Evolutionary conservation across 768 basidiomycete species (phyloP), one percentile per base, ranked within the genome.

Genomic region (Leucocoprinus leucothites): DNA sequence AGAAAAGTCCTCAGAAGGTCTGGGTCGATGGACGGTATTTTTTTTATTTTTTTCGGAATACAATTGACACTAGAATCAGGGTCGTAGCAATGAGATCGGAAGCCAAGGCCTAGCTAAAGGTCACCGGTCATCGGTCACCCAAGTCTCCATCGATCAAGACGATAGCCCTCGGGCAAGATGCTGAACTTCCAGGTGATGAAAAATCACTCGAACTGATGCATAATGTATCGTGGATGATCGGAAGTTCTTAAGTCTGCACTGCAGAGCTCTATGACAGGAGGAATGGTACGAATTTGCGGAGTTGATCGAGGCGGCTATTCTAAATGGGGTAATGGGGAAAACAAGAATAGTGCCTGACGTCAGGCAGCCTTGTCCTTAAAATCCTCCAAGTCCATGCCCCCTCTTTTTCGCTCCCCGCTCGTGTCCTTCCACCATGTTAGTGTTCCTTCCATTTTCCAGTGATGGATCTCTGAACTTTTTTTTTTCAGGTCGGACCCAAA

Each of bases 401-500:
- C 35, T 31, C 22, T 16, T 4, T 2, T 13, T 42, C 38, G 26
- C 18, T 48, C 25, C 46, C 45, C 38, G 16, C 42, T 18, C 19
- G 9, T 24, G 25, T 22, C 13, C 45, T 21, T 38, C 53, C 46
- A 42, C 53, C 21, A 24, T 26, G 45, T 22, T 18, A 19, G 11
- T 25, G 16, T 6, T 47, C 14, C 1, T n/a, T 16, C 25, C 1
- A 11, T 34, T 19, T 3, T 19, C 53, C 40, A 18, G 47, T 18
- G 13, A 5, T n/a, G 3, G n/a, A n/a, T n/a, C n/a, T n/a, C n/a
- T n/a, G n/a, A n/a, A n/a, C n/a, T n/a, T n/a, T n/a, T n/a, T n/a
- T 24, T 31, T 44, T 43, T n/a, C 57, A 79, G 77, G 77, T 74
- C 80, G 3, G 59, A 67, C 60, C 24, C 3, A 41, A 16, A 65